A percentile compares a stretch with the other conserved stretches of the same genome.
Conservation (phyloP, 192 early-diverging fungal genomes). For the Coemansia sp. region DNA sequence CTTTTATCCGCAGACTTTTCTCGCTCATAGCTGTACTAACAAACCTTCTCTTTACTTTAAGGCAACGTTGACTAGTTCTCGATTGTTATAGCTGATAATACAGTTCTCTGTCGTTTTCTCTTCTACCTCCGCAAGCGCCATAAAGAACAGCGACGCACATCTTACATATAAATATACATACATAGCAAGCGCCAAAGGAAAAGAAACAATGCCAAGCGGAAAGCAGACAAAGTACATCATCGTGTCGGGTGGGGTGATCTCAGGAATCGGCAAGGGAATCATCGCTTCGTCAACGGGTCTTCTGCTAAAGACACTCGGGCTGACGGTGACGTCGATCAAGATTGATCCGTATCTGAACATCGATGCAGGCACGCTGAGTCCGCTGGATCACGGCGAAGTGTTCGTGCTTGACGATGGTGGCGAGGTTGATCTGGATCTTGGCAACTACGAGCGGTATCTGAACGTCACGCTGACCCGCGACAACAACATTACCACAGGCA, state of each 20-base stretch:
- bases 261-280: slow-evolving; percentile 98
- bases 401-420: slow-evolving; percentile 98
- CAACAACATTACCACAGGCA: slow-evolving; percentile 99
- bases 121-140: background rate
- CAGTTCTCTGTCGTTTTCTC: no score
- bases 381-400: slow-evolving; percentile 98
- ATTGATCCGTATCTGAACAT: slow-evolving; percentile 99
- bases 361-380: slow-evolving; percentile 95
- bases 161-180: background rate
- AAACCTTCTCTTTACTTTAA: no score
- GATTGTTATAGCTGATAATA: no score
- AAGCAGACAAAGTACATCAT: slow-evolving; percentile 89
- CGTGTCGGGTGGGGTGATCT: slow-evolving; percentile 98
- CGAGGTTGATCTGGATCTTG: slow-evolving; percentile 98
- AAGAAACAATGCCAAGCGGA: slow-evolving; percentile 20
- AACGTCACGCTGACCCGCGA: slow-evolving; percentile 89
- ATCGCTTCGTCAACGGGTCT: slow-evolving; percentile 98
- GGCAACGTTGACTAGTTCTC: no score
- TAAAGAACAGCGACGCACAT: background rate
- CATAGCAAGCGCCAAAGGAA: slow-evolving; percentile 2
- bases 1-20: background rate
- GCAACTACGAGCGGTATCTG: slow-evolving; percentile 99
- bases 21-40: no score
- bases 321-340: slow-evolving; percentile 96
- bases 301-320: slow-evolving; percentile 87